Conservation (phyloP, 768 basidiomycete genomes). For the Boletellus sp. region DNA sequence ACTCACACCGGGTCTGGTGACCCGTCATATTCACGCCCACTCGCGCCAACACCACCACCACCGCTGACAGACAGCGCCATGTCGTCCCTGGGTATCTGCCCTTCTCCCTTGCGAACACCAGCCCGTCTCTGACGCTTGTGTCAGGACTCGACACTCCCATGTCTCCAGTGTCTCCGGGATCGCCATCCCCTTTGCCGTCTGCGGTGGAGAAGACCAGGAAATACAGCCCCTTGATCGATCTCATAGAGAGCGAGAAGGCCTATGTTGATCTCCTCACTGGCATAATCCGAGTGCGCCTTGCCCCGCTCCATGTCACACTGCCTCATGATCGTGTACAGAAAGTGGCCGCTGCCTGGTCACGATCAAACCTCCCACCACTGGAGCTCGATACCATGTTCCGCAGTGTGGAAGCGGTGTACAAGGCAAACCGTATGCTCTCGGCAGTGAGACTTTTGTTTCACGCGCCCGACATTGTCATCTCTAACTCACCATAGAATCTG, state of each 20-base stretch:
- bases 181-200: constrained; percentile 20
- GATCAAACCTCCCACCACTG: constrained; percentile 88
- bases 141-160: constrained; percentile 23
- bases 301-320: not conserved
- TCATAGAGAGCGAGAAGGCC: constrained; percentile 88
- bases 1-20: too few species aligned
- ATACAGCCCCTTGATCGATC: constrained; percentile 81
- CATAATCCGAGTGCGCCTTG: constrained; percentile 76
- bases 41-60: constrained; percentile 12
- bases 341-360: constrained; percentile 97
- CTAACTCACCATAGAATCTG: constrained; percentile 61
- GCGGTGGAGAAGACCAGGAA: constrained; percentile 54
- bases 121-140: constrained; percentile 15
- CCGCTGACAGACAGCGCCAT: constrained; percentile 17
- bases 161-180: constrained; percentile 18
- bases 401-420: constrained; percentile 87
- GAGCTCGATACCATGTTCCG: constrained; percentile 94
- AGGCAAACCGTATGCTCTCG: constrained; percentile 80
- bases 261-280: constrained; percentile 90
- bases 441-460: constrained; percentile 40
- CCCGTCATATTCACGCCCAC: not conserved
- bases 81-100: constrained; percentile 25
- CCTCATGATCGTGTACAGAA: constrained; percentile 49
- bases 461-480: not conserved
- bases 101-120: constrained; percentile 1